Evolutionary conservation across 1,284 basidiomycete species (phyloP), one percentile per base, ranked within the genome.

Genomic region (Pulveroboletus sp.): DNA sequence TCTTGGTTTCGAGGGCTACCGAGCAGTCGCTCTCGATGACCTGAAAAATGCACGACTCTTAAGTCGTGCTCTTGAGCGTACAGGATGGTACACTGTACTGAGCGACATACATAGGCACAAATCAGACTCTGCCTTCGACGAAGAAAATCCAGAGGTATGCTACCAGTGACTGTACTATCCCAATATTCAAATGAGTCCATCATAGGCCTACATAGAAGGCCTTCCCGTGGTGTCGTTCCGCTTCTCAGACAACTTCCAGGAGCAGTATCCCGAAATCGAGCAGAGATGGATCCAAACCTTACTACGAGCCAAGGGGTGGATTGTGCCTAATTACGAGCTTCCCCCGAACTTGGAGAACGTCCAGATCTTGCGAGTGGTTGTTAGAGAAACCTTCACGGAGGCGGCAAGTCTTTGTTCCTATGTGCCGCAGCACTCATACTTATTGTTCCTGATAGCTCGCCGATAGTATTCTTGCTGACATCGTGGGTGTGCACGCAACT

Each of bases 151-250:
- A 45, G 86, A 88, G 74, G 87, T 87, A 52, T 33, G 57, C 15
- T 26, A 73, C 61, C 17, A 33, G 10, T 56, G 18, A 33, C 20
- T 12, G 15, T 15, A 49, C 31, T n/a, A 36, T 2, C 59, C 39
- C 60, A 43, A 61, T 51, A n/a, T 28, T 57, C 39, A 52, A 26
- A 35, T 14, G 7, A 22, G 18, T 38, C 26, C 18, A 12, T 46
- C 56, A 54, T 46, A 91, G 84, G 78, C 71, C 43, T 96, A 94
- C 71, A 70, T 76, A 7, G 84, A 91, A 3, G 92, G 92, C 4
- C 78, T 98, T 22, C 96, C 96, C 5, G 95, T 98, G 17, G 93
- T 98, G 0, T 78, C 92, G 0, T 98, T 98, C 87, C 82, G 86
- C 49, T 96, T 97, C 79, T 88, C 89, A 1, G 88, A 97, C 68